Conservation (phyloP, 106 monocot species). For the Phalaenopsis equestris region DNA sequence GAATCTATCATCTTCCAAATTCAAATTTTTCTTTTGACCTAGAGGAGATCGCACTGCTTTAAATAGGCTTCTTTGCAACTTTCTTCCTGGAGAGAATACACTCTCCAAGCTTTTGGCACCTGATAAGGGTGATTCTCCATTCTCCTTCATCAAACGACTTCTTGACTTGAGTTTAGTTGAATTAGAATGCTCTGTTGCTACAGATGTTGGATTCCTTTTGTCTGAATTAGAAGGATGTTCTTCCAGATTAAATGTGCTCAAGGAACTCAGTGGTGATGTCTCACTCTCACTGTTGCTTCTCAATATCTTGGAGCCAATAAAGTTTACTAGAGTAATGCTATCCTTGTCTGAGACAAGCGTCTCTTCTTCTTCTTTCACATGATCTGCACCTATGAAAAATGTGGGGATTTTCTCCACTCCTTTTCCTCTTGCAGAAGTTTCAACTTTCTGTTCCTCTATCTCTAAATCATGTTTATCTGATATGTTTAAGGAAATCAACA, state of each 20-base stretch:
- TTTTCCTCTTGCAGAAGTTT: not conserved
- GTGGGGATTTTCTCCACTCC: slow-evolving; percentile 13
- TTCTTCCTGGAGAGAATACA: not conserved
- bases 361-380: slow-evolving; percentile 19
- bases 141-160: not conserved
- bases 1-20: slow-evolving; percentile 5
- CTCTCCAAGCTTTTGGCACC: not conserved
- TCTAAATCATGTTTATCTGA: not conserved
- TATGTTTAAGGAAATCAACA: not conserved
- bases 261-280: slow-evolving; percentile 4
- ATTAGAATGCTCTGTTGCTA: not conserved
- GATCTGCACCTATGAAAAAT: slow-evolving; percentile 5
- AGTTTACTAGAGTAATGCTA: slow-evolving; percentile 11
- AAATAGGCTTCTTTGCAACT: slow-evolving; percentile 1
- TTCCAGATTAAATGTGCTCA: not conserved
- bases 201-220: not conserved
- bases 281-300: not conserved
- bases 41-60: not conserved
- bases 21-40: not conserved
- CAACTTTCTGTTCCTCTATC: not conserved
- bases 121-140: not conserved
- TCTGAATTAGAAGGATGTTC: not conserved
- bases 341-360: slow-evolving; percentile 6
- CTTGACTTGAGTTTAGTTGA: not conserved
- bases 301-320: not conserved